These are phyloP conservation scores for Phytophthora fragariae DNA, from an alignment of 352 stramenopile species.

Conservation along the genomic window DNA sequence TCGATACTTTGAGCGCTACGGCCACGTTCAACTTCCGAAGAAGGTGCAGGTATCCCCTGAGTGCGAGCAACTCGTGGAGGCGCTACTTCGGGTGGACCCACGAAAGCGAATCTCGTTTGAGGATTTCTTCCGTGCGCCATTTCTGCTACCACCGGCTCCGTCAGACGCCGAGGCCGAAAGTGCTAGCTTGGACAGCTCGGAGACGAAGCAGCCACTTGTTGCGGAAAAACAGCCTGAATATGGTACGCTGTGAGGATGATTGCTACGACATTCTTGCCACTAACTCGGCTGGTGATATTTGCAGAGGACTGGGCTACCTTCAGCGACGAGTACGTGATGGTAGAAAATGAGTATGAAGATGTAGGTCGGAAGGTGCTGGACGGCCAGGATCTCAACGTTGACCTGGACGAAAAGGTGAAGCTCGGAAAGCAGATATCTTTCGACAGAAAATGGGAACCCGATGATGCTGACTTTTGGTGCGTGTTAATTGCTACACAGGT, in stretches of 20 bases:
- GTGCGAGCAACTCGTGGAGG: constrained; percentile 70
- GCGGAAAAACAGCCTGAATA: constrained; percentile 72
- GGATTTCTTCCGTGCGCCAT: constrained; percentile 75
- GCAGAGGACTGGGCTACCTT: constrained; percentile 74
- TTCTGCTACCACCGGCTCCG: constrained; percentile 66
- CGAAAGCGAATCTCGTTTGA: constrained; percentile 80
- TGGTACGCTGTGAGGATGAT: constrained; percentile 35
- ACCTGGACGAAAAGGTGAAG: constrained; percentile 49
- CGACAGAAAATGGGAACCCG: background rate
- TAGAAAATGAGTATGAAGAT: constrained; percentile 86
- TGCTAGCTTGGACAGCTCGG: constrained; percentile 47
- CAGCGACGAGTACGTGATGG: constrained; percentile 86
- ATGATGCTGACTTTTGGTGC: constrained; percentile 9
- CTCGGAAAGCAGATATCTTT: constrained; percentile 8
- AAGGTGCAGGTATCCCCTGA: constrained; percentile 66
- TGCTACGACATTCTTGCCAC: background rate
- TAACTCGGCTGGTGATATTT: constrained; percentile 10
- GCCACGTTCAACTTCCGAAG: constrained; percentile 56
- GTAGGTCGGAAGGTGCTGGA: constrained; percentile 76
- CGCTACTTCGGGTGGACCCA: constrained; percentile 67
- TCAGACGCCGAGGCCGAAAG: constrained; percentile 28
- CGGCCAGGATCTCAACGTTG: constrained; percentile 54
- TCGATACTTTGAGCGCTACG: constrained; percentile 75
- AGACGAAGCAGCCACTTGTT: constrained; percentile 73
- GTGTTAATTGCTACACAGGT: constrained; percentile 16